phyloP scores from a whole-genome alignment of 2,329 filamentous ascomycete genomes.

The Ilyonectria sp. region DNA sequence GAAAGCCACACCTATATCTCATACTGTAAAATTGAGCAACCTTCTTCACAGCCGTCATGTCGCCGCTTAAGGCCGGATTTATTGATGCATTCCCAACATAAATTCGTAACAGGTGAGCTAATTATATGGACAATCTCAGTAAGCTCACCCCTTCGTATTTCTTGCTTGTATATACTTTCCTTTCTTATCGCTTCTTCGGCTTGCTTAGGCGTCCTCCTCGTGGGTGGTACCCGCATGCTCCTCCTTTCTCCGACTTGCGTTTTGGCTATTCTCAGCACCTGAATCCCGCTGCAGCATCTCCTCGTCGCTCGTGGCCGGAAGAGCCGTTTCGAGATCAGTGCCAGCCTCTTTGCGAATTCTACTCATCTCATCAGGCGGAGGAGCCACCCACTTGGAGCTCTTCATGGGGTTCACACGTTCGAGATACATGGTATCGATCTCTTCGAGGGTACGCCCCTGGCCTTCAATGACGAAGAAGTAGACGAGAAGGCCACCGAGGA shows the following conservation, averaged over 20 bases:
- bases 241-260: conserved; percentile 30
- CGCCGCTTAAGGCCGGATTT: too few relatives aligned
- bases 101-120: neutral
- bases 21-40: too few relatives aligned
- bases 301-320: conserved; percentile 31
- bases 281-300: conserved; percentile 34
- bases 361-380: conserved; percentile 60
- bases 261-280: conserved; percentile 22
- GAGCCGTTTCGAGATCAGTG: conserved; percentile 52
- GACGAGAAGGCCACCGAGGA: conserved; percentile 75
- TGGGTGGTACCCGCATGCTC: conserved; percentile 32
- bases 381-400: conserved; percentile 69
- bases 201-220: conserved; percentile 18
- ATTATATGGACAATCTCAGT: neutral
- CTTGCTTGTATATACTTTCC: neutral
- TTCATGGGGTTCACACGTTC: conserved; percentile 75
- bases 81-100: neutral
- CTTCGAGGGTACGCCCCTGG: conserved; percentile 81
- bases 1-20: too few relatives aligned
- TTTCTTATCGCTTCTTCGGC: neutral
- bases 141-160: neutral
- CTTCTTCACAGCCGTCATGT: too few relatives aligned
- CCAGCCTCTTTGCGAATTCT: conserved; percentile 60
- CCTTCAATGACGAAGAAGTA: conserved; percentile 86
- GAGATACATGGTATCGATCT: conserved; percentile 86